These are phyloP conservation scores for Penicillium sp. DNA, from an alignment of 2,329 filamentous ascomycete species.

Conservation along the genomic window DNA sequence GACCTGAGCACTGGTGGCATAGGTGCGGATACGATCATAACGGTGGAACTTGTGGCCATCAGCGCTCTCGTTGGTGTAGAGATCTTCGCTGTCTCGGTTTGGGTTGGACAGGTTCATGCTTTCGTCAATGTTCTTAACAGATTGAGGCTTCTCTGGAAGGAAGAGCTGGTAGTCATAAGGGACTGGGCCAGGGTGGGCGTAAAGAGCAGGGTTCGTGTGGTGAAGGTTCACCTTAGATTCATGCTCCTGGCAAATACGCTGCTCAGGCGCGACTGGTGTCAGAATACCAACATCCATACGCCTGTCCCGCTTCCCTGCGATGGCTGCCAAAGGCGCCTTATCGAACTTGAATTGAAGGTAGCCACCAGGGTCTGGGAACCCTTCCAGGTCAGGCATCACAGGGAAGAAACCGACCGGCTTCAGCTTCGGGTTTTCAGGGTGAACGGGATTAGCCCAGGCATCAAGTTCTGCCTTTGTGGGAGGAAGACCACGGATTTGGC, in stretches of 20 bases:
- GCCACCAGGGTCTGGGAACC: constrained; percentile 57
- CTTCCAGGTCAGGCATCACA: constrained; percentile 60
- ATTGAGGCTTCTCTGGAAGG: constrained; percentile 50
- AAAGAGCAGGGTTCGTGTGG: constrained; percentile 49
- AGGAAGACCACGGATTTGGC: constrained; percentile 53
- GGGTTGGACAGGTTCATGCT: constrained; percentile 56
- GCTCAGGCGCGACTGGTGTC: constrained; percentile 51
- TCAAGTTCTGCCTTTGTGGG: constrained; percentile 54
- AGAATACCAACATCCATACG: constrained; percentile 60
- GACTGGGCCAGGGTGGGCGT: constrained; percentile 53
- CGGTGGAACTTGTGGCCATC: constrained; percentile 51
- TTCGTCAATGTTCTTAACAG: constrained; percentile 53
- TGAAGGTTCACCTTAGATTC: constrained; percentile 49
- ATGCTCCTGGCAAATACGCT: constrained; percentile 49
- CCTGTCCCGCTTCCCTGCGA: constrained; percentile 53
- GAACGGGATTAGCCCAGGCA: constrained; percentile 60
- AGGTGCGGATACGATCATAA: constrained; percentile 58
- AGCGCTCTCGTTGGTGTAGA: constrained; percentile 47
- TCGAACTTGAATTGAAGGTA: constrained; percentile 62
- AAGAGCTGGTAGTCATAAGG: constrained; percentile 61
- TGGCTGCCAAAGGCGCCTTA: constrained; percentile 54
- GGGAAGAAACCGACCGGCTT: constrained; percentile 60
- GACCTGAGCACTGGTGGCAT: constrained; percentile 57
- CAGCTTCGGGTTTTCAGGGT: constrained; percentile 57
- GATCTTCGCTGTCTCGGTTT: constrained; percentile 51